A percentile compares a stretch with the other conserved stretches of the same genome.
These are phyloP conservation scores for Emergomyces orientalis DNA, from an alignment of 2,329 filamentous ascomycete species.

Conservation along the genomic window DNA sequence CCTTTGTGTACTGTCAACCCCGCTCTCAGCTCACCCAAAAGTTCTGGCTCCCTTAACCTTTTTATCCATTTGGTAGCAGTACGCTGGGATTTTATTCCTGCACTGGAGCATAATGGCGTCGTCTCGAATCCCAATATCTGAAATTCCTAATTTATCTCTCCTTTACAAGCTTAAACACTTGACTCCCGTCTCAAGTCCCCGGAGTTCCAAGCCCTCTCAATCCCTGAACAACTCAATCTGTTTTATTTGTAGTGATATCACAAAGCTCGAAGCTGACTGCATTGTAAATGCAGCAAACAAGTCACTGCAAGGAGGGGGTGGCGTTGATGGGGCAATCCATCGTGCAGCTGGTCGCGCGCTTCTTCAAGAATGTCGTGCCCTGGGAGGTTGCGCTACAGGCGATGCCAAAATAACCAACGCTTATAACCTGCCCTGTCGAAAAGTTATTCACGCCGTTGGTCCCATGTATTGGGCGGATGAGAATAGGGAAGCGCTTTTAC, in stretches of 20 bases:
- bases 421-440: conserved; percentile 63
- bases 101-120: conserved; percentile 3
- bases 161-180: conserved; percentile 57
- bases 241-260: conserved; percentile 70
- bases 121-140: conserved; percentile 15
- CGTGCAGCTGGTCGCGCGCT: conserved; percentile 64
- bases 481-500: conserved; percentile 36
- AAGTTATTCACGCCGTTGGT: conserved; percentile 85
- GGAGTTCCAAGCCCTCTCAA: conserved; percentile 36
- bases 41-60: background rate
- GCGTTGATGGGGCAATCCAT: conserved; percentile 84
- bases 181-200: conserved; percentile 19
- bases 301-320: conserved; percentile 73
- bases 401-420: conserved; percentile 72
- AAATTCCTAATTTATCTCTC: conserved; percentile 39
- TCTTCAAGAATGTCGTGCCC: conserved; percentile 57
- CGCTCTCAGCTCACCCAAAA: background rate
- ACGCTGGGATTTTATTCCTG: background rate
- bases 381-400: conserved; percentile 68
- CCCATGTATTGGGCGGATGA: conserved; percentile 56
- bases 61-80: background rate
- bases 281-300: conserved; percentile 91
- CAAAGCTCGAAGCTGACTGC: conserved; percentile 63
- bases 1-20: background rate
- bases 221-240: conserved; percentile 62